Percentiles rank a stretch among this genome's conserved stretches.
These are phyloP conservation scores for Phytophthora fragariaefolia DNA, from an alignment of 352 stramenopile species.

Conservation along the genomic window DNA sequence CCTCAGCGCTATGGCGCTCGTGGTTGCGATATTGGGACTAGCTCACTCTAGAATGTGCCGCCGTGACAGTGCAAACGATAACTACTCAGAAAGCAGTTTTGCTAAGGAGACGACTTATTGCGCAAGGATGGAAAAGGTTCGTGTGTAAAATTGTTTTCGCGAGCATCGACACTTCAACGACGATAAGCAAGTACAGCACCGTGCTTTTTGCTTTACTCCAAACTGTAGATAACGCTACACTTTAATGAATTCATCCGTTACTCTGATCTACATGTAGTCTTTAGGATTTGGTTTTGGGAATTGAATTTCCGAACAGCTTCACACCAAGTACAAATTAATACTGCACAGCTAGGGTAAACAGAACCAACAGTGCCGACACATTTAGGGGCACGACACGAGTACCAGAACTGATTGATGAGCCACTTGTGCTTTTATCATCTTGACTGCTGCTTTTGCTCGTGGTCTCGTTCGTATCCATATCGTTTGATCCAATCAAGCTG, in stretches of 20 bases:
- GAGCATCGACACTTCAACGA: background rate
- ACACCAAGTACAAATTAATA: too few relatives aligned
- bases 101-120: constrained; percentile 5
- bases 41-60: constrained; percentile 23
- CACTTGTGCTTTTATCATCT: background rate
- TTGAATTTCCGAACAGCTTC: too few relatives aligned
- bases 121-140: background rate
- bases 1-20: constrained; percentile 24
- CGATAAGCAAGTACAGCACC: background rate
- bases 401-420: background rate
- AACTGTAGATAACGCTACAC: background rate
- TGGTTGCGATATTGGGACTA: constrained; percentile 23
- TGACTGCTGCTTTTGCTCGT: background rate
- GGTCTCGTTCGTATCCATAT: background rate
- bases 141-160: background rate
- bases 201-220: background rate
- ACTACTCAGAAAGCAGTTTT: constrained; percentile 9
- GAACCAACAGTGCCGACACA: background rate
- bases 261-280: background rate
- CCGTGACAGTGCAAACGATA: background rate
- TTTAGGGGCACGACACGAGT: background rate
- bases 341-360: background rate
- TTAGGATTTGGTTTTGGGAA: too few relatives aligned
- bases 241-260: background rate
- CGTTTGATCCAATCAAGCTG: background rate